Percentiles rank a stretch among this genome's conserved stretches.
These are phyloP conservation scores for Cytospora mali DNA, from an alignment of 2,329 filamentous ascomycete genomes.

Conservation along the genomic window DNA sequence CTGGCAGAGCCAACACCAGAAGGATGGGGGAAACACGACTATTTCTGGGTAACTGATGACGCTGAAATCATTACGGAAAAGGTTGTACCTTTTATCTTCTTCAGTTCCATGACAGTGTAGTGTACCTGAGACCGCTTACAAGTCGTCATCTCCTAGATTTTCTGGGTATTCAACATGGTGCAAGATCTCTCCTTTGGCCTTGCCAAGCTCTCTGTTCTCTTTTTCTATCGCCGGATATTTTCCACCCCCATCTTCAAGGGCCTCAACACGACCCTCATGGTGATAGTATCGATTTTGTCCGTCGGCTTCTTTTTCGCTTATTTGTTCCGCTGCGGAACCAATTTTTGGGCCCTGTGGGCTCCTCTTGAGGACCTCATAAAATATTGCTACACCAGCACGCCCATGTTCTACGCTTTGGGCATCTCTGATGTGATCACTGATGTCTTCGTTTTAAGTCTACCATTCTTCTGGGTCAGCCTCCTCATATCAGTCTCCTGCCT, in stretches of 20 bases:
- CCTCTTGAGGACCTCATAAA: slow-evolving; percentile 17
- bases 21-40: slow-evolving; percentile 21
- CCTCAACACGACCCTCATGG: slow-evolving; percentile 13
- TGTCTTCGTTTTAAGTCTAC: slow-evolving; percentile 20
- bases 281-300: slow-evolving; percentile 14
- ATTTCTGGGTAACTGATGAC: slow-evolving; percentile 23
- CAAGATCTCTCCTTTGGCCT: slow-evolving; percentile 23
- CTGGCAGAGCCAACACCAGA: slow-evolving; percentile 23
- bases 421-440: slow-evolving; percentile 28
- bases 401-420: slow-evolving; percentile 16
- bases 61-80: slow-evolving; percentile 26
- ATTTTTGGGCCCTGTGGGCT: slow-evolving; percentile 27
- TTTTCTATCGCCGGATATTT: slow-evolving; percentile 28
- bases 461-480: slow-evolving; percentile 21
- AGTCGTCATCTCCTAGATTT: slow-evolving; percentile 19
- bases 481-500: too few relatives aligned
- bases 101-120: too few relatives aligned
- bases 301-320: slow-evolving; percentile 27
- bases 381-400: slow-evolving; percentile 23
- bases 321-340: slow-evolving; percentile 23
- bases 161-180: slow-evolving; percentile 20
- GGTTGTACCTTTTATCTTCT: slow-evolving; percentile 3
- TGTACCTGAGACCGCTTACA: too few relatives aligned
- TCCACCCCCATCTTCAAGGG: slow-evolving; percentile 4
- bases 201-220: slow-evolving; percentile 27